These are phyloP conservation scores for Coprinopsis cinerea DNA, from an alignment of 768 basidiomycete genomes.

Conservation along the genomic window DNA sequence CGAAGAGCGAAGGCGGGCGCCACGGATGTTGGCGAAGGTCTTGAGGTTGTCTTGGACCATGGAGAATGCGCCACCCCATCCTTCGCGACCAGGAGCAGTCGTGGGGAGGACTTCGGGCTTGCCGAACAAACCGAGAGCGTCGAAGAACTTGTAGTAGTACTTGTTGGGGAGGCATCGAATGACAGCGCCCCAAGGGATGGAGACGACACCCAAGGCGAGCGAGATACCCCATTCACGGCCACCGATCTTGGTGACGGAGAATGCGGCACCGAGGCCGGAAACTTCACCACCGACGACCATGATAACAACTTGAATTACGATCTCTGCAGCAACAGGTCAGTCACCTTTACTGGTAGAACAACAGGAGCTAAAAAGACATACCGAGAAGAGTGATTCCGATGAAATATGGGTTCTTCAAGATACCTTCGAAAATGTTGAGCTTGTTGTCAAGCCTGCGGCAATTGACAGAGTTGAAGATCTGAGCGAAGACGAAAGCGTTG, in stretches of 20 bases:
- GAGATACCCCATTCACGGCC: slow-evolving; percentile 94
- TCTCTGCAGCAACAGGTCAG: slow-evolving; percentile 45
- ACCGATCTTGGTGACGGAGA: slow-evolving; percentile 74
- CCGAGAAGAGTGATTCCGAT: slow-evolving; percentile 80
- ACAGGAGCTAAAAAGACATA: slow-evolving; percentile 37
- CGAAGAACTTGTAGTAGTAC: slow-evolving; percentile 61
- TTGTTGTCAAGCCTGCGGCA: slow-evolving; percentile 80
- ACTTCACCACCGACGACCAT: slow-evolving; percentile 74
- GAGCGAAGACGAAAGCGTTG: slow-evolving; percentile 97
- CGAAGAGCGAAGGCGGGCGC: slow-evolving; percentile 82
- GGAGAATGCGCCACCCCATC: slow-evolving; percentile 77
- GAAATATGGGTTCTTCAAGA: slow-evolving; percentile 78
- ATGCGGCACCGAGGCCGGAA: slow-evolving; percentile 46
- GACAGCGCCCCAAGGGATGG: slow-evolving; percentile 82
- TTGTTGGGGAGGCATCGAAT: slow-evolving; percentile 77
- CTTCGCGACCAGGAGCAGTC: slow-evolving; percentile 48
- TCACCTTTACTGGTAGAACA: neutral
- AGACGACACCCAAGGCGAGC: slow-evolving; percentile 77
- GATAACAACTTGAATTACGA: slow-evolving; percentile 80
- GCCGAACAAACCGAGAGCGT: slow-evolving; percentile 49
- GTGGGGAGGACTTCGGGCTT: slow-evolving; percentile 64
- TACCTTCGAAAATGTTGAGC: slow-evolving; percentile 85
- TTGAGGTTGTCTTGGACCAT: slow-evolving; percentile 82
- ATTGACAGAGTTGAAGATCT: slow-evolving; percentile 95
- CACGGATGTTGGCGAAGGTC: slow-evolving; percentile 78